Evolutionary conservation across 805 yeast genomes (phyloP).

Genomic region (Tetrapisispora taiwanensis): DNA sequence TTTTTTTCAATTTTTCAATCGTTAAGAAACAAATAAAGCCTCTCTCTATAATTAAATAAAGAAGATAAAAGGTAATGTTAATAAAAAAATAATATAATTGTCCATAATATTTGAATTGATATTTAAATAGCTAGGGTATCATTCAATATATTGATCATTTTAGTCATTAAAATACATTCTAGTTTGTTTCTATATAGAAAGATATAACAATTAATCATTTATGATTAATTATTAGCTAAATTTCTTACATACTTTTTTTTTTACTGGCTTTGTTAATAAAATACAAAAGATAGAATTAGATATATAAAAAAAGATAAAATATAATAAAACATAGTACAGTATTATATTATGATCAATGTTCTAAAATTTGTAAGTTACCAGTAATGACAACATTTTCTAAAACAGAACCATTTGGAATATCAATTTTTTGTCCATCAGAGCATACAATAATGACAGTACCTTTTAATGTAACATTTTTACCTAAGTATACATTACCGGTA

Average conservation of each 20-base stretch:
- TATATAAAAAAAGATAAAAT: no score
- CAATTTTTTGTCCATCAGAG: conserved; percentile 92
- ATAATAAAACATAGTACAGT: no score
- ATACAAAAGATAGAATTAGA: background rate
- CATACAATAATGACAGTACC: conserved; percentile 97
- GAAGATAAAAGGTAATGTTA: no score
- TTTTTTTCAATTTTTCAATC: no score
- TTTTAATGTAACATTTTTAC: conserved; percentile 81
- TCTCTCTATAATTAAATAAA: no score
- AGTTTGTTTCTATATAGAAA: background rate
- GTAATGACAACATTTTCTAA: conserved; percentile 95
- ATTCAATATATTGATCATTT: background rate
- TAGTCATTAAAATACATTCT: background rate
- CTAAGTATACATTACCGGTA: conserved; percentile 90
- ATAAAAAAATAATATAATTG: no score
- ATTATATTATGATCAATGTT: conserved; percentile 9
- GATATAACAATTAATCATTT: background rate
- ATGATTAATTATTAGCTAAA: no score
- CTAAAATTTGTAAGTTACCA: conserved; percentile 78
- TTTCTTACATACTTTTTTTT: no score
- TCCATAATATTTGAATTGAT: background rate
- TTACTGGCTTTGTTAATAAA: no score
- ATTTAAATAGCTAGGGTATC: background rate
- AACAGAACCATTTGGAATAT: conserved; percentile 92
- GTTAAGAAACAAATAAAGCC: no score